A percentile compares a stretch with the other conserved stretches of the same genome.
Conservation (phyloP, 495 filamentous ascomycete species). For the Penicillium longicatenatum region DNA sequence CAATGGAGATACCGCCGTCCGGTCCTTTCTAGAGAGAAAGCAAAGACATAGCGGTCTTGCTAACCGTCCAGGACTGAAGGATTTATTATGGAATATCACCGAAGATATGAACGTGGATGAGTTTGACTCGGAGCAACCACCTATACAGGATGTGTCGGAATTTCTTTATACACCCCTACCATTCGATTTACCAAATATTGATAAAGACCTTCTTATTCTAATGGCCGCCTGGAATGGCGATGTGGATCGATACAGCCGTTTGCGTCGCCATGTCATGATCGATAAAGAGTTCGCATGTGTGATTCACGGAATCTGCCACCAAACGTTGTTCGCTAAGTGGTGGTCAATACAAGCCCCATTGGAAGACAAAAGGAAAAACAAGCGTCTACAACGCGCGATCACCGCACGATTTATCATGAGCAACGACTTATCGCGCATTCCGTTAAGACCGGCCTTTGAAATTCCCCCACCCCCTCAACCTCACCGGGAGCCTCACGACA, state of each 20-base stretch:
- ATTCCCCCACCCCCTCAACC: neutral
- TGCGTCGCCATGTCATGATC: conserved; percentile 17
- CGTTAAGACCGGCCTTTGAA: neutral
- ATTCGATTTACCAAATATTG: conserved; percentile 21
- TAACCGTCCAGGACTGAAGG: neutral
- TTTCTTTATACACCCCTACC: conserved; percentile 21
- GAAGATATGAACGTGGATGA: conserved; percentile 4
- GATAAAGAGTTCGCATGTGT: conserved; percentile 18
- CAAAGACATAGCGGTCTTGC: neutral
- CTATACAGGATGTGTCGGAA: neutral
- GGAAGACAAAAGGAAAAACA: neutral
- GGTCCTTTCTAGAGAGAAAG: conserved; percentile 1
- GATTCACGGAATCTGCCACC: conserved; percentile 26
- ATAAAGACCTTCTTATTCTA: conserved; percentile 28
- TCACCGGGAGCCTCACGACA: neutral
- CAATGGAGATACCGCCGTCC: conserved; percentile 4
- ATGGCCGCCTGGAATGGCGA: conserved; percentile 29
- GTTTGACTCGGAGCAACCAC: neutral
- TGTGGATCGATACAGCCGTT: conserved; percentile 26
- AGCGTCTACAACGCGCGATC: neutral
- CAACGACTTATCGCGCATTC: conserved; percentile 3
- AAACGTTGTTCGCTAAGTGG: conserved; percentile 27
- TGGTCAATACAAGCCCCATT: conserved; percentile 16
- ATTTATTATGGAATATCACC: neutral
- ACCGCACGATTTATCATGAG: conserved; percentile 2